A percentile compares a stretch with the other conserved stretches of the same genome.
Evolutionary conservation across 2,329 filamentous ascomycete species (phyloP).

Genomic region (Capronia coronata): DNA sequence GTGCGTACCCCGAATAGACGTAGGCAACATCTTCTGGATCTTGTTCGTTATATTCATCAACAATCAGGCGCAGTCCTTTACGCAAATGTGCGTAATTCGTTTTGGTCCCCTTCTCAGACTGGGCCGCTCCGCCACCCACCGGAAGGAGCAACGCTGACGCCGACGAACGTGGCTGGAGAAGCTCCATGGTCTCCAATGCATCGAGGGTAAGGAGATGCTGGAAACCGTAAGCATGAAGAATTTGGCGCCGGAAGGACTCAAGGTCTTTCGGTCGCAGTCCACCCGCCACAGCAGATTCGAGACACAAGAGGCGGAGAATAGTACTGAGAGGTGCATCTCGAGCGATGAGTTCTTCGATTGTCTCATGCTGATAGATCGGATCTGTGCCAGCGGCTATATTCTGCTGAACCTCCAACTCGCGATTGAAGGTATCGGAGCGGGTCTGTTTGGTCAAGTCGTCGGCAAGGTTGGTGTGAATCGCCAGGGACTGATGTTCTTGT

Average conservation of each 20-base stretch:
- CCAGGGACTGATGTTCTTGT: slow-evolving; percentile 86
- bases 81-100: slow-evolving; percentile 88
- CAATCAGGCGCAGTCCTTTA: slow-evolving; percentile 78
- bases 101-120: slow-evolving; percentile 50
- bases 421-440: slow-evolving; percentile 79
- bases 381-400: slow-evolving; percentile 88
- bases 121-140: slow-evolving; percentile 54
- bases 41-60: slow-evolving; percentile 93
- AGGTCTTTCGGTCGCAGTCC: slow-evolving; percentile 84
- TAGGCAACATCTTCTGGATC: slow-evolving; percentile 95
- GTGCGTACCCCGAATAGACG: slow-evolving; percentile 94
- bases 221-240: slow-evolving; percentile 89
- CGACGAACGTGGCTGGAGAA: slow-evolving; percentile 71
- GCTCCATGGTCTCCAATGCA: slow-evolving; percentile 79
- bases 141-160: slow-evolving; percentile 76
- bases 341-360: slow-evolving; percentile 89
- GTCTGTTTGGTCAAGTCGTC: slow-evolving; percentile 96
- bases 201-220: slow-evolving; percentile 88
- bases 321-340: slow-evolving; percentile 74
- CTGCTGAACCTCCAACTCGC: slow-evolving; percentile 86
- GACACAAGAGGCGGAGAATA: slow-evolving; percentile 75
- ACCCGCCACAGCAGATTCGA: slow-evolving; percentile 84
- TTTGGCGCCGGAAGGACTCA: slow-evolving; percentile 78
- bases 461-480: slow-evolving; percentile 81
- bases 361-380: slow-evolving; percentile 79